phyloP scores from a whole-genome alignment of 2,329 filamentous ascomycete genomes.

The Keithomyces neogunnii region DNA sequence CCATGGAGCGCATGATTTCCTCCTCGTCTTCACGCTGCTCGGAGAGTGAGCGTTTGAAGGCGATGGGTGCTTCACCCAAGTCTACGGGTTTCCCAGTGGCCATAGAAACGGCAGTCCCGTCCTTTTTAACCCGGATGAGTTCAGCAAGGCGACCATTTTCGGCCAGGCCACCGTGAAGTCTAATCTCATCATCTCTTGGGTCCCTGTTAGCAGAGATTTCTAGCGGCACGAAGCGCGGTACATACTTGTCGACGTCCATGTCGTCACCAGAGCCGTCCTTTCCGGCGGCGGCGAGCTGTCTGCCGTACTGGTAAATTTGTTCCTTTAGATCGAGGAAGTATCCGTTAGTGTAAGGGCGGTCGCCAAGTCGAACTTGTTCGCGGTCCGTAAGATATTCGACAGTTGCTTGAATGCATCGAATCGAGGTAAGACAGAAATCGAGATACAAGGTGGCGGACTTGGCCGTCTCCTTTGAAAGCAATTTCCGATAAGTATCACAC shows the following conservation, averaged over 20 bases:
- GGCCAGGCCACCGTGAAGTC: constrained; percentile 71
- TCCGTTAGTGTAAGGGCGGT: constrained; percentile 88
- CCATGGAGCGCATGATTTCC: constrained; percentile 85
- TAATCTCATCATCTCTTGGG: constrained; percentile 55
- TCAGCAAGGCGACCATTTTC: constrained; percentile 77
- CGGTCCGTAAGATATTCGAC: constrained; percentile 78
- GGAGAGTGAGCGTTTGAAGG: constrained; percentile 59
- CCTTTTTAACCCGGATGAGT: constrained; percentile 72
- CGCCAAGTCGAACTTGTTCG: constrained; percentile 75
- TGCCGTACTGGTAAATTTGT: constrained; percentile 84
- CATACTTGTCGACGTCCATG: constrained; percentile 52
- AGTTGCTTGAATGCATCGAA: constrained; percentile 82
- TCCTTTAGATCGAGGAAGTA: constrained; percentile 96
- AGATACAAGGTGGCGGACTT: constrained; percentile 65
- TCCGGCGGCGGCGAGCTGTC: constrained; percentile 69
- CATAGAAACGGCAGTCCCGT: constrained; percentile 72
- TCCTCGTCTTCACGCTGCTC: constrained; percentile 70
- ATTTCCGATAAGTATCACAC: constrained; percentile 61
- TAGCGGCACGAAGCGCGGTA: constrained; percentile 22
- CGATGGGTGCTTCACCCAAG: constrained; percentile 38
- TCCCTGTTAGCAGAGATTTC: constrained; percentile 19
- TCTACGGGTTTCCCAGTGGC: constrained; percentile 60
- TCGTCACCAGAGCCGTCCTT: constrained; percentile 50
- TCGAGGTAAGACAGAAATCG: constrained; percentile 82
- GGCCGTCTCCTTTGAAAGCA: constrained; percentile 68